A percentile compares a stretch with the other conserved stretches of the same genome.
Conservation (phyloP, 257 asterid species). For the Eustoma russellianum region DNA sequence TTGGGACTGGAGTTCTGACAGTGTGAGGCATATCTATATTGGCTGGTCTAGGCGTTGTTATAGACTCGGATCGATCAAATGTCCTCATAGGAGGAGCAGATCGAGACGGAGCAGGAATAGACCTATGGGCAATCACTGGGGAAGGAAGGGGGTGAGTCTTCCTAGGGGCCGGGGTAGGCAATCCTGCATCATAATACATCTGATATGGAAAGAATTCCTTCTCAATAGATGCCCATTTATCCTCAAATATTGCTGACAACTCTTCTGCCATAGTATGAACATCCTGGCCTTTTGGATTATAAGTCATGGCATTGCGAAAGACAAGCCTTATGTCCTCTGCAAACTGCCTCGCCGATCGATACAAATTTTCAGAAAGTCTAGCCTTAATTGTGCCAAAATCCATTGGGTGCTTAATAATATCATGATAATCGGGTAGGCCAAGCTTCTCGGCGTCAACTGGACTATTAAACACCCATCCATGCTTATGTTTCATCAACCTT, state of each 20-base stretch:
- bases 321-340: slow-evolving; percentile 89
- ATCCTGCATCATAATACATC: slow-evolving; percentile 51
- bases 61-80: slow-evolving; percentile 41
- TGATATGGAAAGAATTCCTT: slow-evolving; percentile 51
- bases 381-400: slow-evolving; percentile 82
- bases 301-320: slow-evolving; percentile 83
- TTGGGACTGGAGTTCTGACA: slow-evolving; percentile 67
- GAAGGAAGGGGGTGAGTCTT: slow-evolving; percentile 30
- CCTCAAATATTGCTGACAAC: slow-evolving; percentile 59
- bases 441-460: slow-evolving; percentile 68
- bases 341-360: slow-evolving; percentile 65
- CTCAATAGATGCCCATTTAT: slow-evolving; percentile 70
- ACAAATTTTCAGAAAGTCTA: slow-evolving; percentile 51
- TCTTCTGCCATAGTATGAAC: slow-evolving; percentile 81
- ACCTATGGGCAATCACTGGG: slow-evolving; percentile 9
- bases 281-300: slow-evolving; percentile 88
- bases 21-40: slow-evolving; percentile 32
- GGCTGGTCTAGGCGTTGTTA: slow-evolving; percentile 30
- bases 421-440: slow-evolving; percentile 70
- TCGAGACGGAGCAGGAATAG: slow-evolving; percentile 21
- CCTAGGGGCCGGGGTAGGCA: slow-evolving; percentile 50
- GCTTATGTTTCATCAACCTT: slow-evolving; percentile 81
- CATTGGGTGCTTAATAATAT: slow-evolving; percentile 74
- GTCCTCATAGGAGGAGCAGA: slow-evolving; percentile 27
- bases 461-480: slow-evolving; percentile 79